Evolutionary conservation across 2,329 filamentous ascomycete species (phyloP).

Genomic region (Arthrobotrys conoides): DNA sequence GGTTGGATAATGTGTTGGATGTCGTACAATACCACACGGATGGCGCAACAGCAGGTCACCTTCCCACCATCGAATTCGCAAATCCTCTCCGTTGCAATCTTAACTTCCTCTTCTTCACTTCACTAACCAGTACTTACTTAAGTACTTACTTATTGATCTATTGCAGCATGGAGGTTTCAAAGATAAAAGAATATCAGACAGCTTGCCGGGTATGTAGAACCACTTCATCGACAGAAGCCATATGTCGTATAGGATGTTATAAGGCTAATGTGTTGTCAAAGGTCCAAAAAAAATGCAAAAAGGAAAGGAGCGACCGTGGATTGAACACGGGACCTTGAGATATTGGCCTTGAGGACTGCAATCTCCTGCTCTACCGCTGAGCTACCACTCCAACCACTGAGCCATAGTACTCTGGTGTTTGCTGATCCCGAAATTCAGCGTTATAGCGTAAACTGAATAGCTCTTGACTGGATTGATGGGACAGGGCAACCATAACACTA

Average conservation of each 20-base stretch:
- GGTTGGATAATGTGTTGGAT: background rate
- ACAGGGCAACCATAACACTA: too few relatives aligned
- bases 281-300: background rate
- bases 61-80: background rate
- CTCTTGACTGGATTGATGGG: too few relatives aligned
- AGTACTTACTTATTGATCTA: too few relatives aligned
- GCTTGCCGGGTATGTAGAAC: background rate
- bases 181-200: too few relatives aligned
- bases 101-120: background rate
- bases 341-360: conserved; percentile 15
- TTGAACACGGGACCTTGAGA: conserved; percentile 40
- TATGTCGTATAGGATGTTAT: too few relatives aligned
- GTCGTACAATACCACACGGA: background rate
- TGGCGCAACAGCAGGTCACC: background rate
- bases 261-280: too few relatives aligned
- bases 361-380: conserved; percentile 40
- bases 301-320: conserved; percentile 37
- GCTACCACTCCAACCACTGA: conserved; percentile 27
- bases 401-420: background rate
- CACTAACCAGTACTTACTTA: too few relatives aligned
- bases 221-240: too few relatives aligned
- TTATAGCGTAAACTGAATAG: background rate
- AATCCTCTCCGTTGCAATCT: background rate
- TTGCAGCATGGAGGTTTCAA: too few relatives aligned
- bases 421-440: background rate